These are phyloP conservation scores for Clathrus columnatus DNA, from an alignment of 768 basidiomycete species.

Conservation along the genomic window DNA sequence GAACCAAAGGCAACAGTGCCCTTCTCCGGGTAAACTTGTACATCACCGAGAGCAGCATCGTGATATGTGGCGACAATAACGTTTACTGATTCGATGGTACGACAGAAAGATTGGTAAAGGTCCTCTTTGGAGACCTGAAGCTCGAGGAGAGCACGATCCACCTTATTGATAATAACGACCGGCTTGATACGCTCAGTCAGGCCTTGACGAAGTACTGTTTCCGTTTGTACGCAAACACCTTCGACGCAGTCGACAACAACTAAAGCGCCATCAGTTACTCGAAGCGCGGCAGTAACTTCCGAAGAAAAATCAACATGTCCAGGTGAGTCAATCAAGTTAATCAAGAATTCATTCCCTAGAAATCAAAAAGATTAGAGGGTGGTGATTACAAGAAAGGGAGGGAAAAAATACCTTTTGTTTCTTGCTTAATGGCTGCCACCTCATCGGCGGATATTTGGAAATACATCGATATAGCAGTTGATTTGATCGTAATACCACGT, in stretches of 20 bases:
- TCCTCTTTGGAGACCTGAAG: conserved; percentile 95
- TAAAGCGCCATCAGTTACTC: conserved; percentile 98
- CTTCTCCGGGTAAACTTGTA: conserved; percentile 97
- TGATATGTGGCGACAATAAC: conserved; percentile 98
- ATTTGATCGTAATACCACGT: conserved; percentile 99
- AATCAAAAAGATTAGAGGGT: conserved; percentile 12
- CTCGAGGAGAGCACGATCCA: conserved; percentile 98
- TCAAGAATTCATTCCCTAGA: conserved; percentile 90
- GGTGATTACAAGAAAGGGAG: background rate
- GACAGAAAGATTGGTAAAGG: conserved; percentile 94
- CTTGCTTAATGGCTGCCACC: conserved; percentile 77
- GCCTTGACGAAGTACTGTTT: conserved; percentile 97
- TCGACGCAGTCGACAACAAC: conserved; percentile 99
- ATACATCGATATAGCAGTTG: conserved; percentile 99
- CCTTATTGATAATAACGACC: conserved; percentile 99
- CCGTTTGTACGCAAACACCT: conserved; percentile 99
- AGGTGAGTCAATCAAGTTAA: conserved; percentile 99
- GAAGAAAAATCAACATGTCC: conserved; percentile 99
- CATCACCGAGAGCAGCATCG: conserved; percentile 89
- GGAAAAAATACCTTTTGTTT: conserved; percentile 66
- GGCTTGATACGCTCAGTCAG: conserved; percentile 98
- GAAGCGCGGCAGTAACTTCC: conserved; percentile 98
- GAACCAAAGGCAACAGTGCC: conserved; percentile 99
- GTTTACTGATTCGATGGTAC: conserved; percentile 96
- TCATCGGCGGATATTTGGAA: conserved; percentile 94